Evolutionary conservation across 1,284 basidiomycete species (phyloP).

Genomic region (Ustilago crameri): DNA sequence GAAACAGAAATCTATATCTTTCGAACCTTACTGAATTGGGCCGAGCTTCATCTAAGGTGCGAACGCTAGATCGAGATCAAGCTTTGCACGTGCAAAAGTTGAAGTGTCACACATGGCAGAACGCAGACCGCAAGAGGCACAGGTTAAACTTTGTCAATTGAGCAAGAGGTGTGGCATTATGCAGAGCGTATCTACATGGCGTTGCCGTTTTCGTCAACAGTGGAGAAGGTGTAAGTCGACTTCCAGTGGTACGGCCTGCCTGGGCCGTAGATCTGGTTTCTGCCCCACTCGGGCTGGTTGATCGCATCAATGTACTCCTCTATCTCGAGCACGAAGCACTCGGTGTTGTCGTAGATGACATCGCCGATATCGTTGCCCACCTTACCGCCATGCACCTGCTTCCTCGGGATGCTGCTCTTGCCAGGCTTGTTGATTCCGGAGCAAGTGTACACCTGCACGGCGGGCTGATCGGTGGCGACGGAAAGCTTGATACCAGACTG

Average conservation of each 20-base stretch:
- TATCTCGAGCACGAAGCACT: constrained; percentile 60
- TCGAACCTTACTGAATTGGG: no score
- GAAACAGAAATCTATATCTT: neutral
- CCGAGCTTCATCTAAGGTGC: no score
- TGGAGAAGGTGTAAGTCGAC: constrained; percentile 55
- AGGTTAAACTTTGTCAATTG: neutral
- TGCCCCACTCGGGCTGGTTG: constrained; percentile 57
- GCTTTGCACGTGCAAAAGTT: no score
- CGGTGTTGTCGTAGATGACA: constrained; percentile 56
- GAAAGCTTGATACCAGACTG: constrained; percentile 56
- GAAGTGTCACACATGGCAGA: no score
- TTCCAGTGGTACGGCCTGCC: constrained; percentile 57
- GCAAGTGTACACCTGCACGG: constrained; percentile 62
- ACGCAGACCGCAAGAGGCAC: no score
- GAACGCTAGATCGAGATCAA: no score
- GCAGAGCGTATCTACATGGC: neutral
- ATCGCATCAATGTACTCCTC: constrained; percentile 62
- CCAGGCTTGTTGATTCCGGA: constrained; percentile 38
- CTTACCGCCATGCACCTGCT: constrained; percentile 61
- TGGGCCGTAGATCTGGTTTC: constrained; percentile 56
- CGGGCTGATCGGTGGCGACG: constrained; percentile 51
- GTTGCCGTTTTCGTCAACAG: constrained; percentile 45
- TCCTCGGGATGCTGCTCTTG: constrained; percentile 58
- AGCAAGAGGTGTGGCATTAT: neutral
- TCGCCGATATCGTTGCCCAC: constrained; percentile 33